Evolutionary conservation across 306 rosid species (phyloP).

Genomic region (Trifolium repens): DNA sequence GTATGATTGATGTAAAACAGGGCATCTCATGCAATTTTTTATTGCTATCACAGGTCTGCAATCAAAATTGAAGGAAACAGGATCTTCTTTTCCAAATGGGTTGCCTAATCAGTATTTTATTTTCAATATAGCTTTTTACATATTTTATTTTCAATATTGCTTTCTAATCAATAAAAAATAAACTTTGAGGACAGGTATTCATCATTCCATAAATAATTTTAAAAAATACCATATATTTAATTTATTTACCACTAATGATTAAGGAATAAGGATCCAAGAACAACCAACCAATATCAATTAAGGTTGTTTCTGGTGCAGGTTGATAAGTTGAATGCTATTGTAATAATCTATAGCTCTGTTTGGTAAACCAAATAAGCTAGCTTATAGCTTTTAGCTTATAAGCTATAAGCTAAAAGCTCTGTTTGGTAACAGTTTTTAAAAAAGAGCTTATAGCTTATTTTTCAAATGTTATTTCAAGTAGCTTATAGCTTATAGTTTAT

Average conservation of each 20-base stretch:
- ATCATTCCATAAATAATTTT: background rate
- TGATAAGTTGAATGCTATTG: background rate
- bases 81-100: background rate
- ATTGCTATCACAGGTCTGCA: conserved; percentile 1
- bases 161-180: background rate
- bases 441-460: no score
- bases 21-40: conserved; percentile 20
- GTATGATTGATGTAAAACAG: conserved; percentile 16
- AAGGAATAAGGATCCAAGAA: conserved; percentile 30
- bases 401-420: background rate
- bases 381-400: no score
- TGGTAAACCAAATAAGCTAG: no score
- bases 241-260: background rate
- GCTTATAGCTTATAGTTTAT: no score
- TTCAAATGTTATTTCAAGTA: no score
- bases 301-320: conserved; percentile 9
- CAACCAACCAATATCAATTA: no score
- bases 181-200: conserved; percentile 10
- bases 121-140: background rate
- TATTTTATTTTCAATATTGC: background rate
- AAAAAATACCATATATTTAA: background rate
- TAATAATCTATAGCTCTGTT: background rate
- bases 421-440: no score
- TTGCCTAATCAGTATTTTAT: background rate
- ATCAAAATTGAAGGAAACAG: conserved; percentile 30